These are phyloP conservation scores for Colletotrichum karsti DNA, from an alignment of 2,329 filamentous ascomycete species.

Conservation along the genomic window DNA sequence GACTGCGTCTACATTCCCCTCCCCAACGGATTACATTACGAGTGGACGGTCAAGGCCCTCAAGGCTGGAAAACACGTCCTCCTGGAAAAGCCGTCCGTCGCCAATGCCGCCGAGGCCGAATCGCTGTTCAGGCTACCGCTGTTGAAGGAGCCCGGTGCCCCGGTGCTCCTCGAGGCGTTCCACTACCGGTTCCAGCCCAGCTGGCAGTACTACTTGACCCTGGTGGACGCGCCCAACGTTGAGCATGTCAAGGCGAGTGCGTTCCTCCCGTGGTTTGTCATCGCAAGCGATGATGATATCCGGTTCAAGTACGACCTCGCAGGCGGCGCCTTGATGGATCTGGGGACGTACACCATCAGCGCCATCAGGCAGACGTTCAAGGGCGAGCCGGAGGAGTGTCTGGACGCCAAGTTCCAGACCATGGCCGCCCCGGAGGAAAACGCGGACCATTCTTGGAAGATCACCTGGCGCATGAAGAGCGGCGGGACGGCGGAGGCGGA, in stretches of 20 bases:
- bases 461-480: conserved; percentile 48
- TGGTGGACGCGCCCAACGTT: conserved; percentile 48
- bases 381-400: conserved; percentile 47
- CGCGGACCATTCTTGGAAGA: conserved; percentile 43
- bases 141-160: conserved; percentile 42
- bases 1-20: conserved; percentile 60
- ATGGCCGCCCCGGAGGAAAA: conserved; percentile 40
- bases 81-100: conserved; percentile 61
- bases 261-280: conserved; percentile 38
- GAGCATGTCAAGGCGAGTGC: conserved; percentile 40
- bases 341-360: conserved; percentile 50
- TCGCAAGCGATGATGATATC: conserved; percentile 51
- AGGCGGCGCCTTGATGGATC: conserved; percentile 50
- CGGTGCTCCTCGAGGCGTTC: conserved; percentile 61
- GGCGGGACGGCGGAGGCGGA: conserved; percentile 43
- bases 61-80: conserved; percentile 62
- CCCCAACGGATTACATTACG: conserved; percentile 49
- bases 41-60: conserved; percentile 58
- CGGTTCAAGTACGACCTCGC: conserved; percentile 50
- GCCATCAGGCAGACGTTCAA: conserved; percentile 48
- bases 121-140: conserved; percentile 50
- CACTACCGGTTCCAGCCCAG: conserved; percentile 61
- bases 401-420: conserved; percentile 37
- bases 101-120: conserved; percentile 53
- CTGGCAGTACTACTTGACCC: conserved; percentile 49